Evolutionary conservation across 208 protist genomes (phyloP).

Genomic region (Trypanosoma conorhini): DNA sequence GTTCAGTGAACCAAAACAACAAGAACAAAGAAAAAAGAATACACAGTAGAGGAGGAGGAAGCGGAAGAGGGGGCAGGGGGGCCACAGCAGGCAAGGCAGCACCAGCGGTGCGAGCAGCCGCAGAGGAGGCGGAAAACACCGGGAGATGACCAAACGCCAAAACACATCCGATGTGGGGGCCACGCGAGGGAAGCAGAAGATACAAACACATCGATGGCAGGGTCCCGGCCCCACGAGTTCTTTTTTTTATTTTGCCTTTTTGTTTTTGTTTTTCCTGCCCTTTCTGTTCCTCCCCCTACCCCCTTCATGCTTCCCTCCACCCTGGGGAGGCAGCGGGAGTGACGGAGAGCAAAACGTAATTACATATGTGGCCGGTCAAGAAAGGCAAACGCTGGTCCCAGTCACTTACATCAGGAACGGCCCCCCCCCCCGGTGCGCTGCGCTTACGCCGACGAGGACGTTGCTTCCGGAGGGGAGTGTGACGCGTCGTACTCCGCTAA

Average conservation of each 20-base stretch:
- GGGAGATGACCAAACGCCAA: too few relatives aligned
- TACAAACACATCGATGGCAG: neutral
- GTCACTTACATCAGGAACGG: conserved; percentile 5
- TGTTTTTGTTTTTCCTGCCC: neutral
- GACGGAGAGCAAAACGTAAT: neutral
- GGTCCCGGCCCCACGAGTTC: neutral
- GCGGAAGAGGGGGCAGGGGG: too few relatives aligned
- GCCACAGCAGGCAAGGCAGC: too few relatives aligned
- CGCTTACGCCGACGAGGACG: neutral
- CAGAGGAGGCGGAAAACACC: too few relatives aligned
- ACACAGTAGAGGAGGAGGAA: neutral
- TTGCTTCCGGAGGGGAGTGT: neutral
- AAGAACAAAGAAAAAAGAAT: conserved; percentile 9
- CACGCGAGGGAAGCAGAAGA: neutral
- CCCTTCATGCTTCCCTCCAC: neutral
- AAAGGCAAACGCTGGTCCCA: neutral
- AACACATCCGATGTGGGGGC: too few relatives aligned
- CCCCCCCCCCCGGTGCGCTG: neutral
- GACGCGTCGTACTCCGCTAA: conserved; percentile 49
- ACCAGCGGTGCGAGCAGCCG: too few relatives aligned
- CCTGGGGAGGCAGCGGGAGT: neutral
- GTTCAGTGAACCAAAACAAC: neutral
- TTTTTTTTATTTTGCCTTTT: neutral
- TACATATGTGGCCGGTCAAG: neutral
- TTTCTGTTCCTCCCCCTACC: neutral